A percentile compares a stretch with the other conserved stretches of the same genome.
Conservation (phyloP, 192 early-diverging fungal genomes). For the Mortierella claussenii region DNA sequence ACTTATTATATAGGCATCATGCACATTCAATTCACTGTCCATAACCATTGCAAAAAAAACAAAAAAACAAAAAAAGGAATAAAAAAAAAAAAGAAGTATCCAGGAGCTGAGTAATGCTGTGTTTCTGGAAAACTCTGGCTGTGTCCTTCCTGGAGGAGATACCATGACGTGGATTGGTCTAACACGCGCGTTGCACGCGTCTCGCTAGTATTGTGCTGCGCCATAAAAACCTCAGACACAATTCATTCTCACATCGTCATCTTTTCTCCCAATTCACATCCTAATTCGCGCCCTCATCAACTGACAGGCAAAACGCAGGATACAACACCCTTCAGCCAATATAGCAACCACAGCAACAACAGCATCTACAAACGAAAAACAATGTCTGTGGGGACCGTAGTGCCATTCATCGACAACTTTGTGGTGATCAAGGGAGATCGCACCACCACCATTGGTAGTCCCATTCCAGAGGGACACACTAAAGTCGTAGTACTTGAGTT, state of each 20-base stretch:
- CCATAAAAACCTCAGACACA: no score
- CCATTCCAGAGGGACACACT: conserved; percentile 42
- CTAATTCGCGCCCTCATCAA: no score
- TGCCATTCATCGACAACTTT: conserved; percentile 50
- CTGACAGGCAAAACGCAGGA: no score
- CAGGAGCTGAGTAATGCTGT: no score
- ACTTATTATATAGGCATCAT: neutral
- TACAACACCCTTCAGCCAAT: no score
- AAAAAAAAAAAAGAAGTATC: conserved; percentile 1
- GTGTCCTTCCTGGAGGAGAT: no score
- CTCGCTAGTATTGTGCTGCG: no score
- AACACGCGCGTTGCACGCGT: no score
- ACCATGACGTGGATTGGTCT: no score
- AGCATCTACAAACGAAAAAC: neutral
- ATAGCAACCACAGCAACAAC: neutral
- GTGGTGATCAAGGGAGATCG: conserved; percentile 52
- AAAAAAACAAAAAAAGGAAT: neutral
- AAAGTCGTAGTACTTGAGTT: conserved; percentile 52
- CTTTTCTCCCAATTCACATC: no score
- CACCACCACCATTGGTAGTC: conserved; percentile 41
- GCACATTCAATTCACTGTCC: neutral
- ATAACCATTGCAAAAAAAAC: neutral
- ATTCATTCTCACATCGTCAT: no score
- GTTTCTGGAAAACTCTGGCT: no score
- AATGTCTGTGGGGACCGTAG: conserved; percentile 50